Evolutionary conservation across 768 basidiomycete genomes (phyloP), one percentile per base, ranked within the genome.

Genomic region (Leccinum boreale): DNA sequence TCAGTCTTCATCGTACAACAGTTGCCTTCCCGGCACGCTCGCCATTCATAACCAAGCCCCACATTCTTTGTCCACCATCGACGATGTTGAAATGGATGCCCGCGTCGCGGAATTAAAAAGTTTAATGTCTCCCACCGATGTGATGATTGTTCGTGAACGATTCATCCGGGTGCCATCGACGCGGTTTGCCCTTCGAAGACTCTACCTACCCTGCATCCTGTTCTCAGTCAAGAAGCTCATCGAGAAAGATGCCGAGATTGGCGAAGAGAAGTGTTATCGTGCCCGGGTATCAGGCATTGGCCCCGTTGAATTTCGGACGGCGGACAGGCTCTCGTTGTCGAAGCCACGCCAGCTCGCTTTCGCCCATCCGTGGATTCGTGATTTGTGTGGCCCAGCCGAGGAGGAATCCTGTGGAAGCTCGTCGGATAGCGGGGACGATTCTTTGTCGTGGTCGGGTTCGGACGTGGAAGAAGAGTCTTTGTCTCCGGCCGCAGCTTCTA

Each of bases 311-410:
- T 62, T 63, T 50, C 1, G 28, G 39, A 55, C 61, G 3, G 26
- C 35, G 1, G 50, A 55, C 10, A 24, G 2, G 17, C 28, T 58
- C 26, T 47, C 60, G 29, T 9, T 42, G n/a, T 39, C 1, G 9
- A 50, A 58, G 11, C 42, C 53, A 3, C 50, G 39, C 15, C 50
- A 45, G 21, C 23, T 62, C 10, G 19, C 49, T 45, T 23, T 64
- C n/a, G 53, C 55, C 14, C 48, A 57, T 47, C 63, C 62, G 1
- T 64, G 63, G 63, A 33, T 64, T 33, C 54, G 63, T 14, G 48
- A 55, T 29, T 28, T 64, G 5, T 21, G 24, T 2, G 58, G 33
- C 8, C 51, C 58, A 10, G 47, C 35, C 1, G 58, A 56, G 1
- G 24, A 26, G 24, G 45, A 33, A 33, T 5, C 2, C 11, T 21